phyloP scores from a whole-genome alignment of 192 early-diverging fungal genomes.

The Coemansia sp. region DNA sequence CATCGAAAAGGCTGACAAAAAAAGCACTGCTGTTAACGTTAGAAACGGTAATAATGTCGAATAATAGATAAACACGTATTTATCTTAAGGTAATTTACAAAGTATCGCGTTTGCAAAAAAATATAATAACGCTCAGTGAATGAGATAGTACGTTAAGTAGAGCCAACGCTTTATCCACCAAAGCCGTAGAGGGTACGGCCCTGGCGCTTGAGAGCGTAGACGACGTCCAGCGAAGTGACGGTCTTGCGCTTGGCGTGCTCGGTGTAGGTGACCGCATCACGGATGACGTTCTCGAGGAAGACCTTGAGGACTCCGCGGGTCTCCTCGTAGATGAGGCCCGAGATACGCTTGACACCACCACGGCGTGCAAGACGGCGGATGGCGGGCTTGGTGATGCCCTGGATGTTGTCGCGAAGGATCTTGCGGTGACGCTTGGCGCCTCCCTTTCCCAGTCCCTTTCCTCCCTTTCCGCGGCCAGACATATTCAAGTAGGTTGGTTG shows the following conservation, averaged over 20 bases:
- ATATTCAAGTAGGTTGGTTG: conserved; percentile 53
- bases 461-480: conserved; percentile 99
- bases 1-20: too few relatives aligned
- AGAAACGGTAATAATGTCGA: neutral
- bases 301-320: conserved; percentile 96
- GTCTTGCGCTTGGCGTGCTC: conserved; percentile 92
- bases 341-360: conserved; percentile 99
- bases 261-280: conserved; percentile 98
- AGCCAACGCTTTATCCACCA: conserved; percentile 62
- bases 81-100: conserved; percentile 1
- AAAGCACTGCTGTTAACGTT: too few relatives aligned
- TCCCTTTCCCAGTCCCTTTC: conserved; percentile 99
- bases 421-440: conserved; percentile 99
- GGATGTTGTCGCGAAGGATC: conserved; percentile 97
- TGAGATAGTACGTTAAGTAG: neutral
- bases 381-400: conserved; percentile 97
- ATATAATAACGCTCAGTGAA: neutral
- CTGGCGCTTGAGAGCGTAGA: conserved; percentile 97
- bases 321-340: conserved; percentile 99
- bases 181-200: conserved; percentile 92
- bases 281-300: conserved; percentile 99
- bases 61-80: neutral
- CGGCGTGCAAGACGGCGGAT: conserved; percentile 98
- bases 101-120: conserved; percentile 1
- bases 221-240: conserved; percentile 98